Conservation (phyloP, 2,329 filamentous ascomycete species). For the Fusarium subglutinans region DNA sequence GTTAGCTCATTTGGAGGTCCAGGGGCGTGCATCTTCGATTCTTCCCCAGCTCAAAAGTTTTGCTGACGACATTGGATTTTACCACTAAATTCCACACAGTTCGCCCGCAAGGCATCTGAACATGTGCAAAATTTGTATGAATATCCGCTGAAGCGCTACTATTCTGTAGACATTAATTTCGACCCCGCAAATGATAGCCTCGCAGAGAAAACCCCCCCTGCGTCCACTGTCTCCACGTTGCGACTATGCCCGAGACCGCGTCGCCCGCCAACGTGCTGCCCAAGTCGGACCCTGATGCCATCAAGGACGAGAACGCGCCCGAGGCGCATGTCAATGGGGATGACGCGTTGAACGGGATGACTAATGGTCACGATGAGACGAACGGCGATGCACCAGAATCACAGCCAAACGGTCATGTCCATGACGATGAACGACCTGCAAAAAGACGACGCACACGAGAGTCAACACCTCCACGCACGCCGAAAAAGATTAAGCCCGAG, state of each 20-base stretch:
- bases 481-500: conserved; percentile 57
- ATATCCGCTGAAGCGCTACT: conserved; percentile 55
- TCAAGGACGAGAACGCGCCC: conserved; percentile 40
- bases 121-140: conserved; percentile 63
- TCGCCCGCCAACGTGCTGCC: conserved; percentile 57
- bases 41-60: conserved; percentile 56
- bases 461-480: conserved; percentile 53
- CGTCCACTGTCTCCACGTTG: conserved; percentile 54
- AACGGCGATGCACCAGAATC: conserved; percentile 41
- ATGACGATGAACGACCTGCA: conserved; percentile 60
- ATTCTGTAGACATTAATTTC: conserved; percentile 66
- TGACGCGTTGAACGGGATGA: conserved; percentile 30
- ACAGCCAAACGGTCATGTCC: conserved; percentile 51
- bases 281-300: conserved; percentile 43
- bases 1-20: conserved; percentile 38
- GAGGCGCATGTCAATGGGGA: conserved; percentile 23
- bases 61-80: conserved; percentile 59
- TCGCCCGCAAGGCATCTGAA: conserved; percentile 59
- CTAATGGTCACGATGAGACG: conserved; percentile 21
- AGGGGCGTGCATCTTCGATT: conserved; percentile 41
- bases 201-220: conserved; percentile 62
- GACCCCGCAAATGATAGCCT: conserved; percentile 65
- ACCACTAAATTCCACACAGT: conserved; percentile 55
- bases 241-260: conserved; percentile 70
- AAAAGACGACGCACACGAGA: conserved; percentile 73